Base-by-base conservation (phyloP, 257 asterid species). In the Jacaranda mimosifolia region DNA sequence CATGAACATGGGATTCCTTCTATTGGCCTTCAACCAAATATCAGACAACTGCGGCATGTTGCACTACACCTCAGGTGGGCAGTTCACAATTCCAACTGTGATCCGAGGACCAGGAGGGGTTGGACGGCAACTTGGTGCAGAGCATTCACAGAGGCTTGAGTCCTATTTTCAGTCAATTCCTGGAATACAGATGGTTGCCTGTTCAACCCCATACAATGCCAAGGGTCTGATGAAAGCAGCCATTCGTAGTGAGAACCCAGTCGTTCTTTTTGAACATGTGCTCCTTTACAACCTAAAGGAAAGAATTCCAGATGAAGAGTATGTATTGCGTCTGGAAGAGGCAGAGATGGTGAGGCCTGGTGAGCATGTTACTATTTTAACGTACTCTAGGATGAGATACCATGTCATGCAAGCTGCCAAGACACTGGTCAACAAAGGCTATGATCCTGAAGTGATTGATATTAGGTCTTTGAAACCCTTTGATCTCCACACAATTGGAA, bases 301-400 rank as follows among this genome's bases (percentile, higher is more conserved):
- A 73, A 87, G 80, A 78, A 87, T 87, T 70, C 91, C 91, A 3
- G 89, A 87, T 67, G 91, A 87, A 57, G 91, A 87, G 68, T 87
- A 87, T 45, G 81, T 87, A 11, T 53, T 82, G 66, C 78, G 83
- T n/a, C 78, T 87, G 57, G 91, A 87, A 81, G 91, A 87, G 78
- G 91, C 91, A 5, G 91, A 87, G 79, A 85, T 87, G 89, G 91
- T 87, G 80, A 80, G 91, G 81, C 91, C 91, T 4, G 91, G 91
- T 15, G 84, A 82, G 68, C 86, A 85, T 38, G 76, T 87, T 7
- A 87, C 91, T 0, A 85, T 87, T 36, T 80, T 87, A 45, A 87
- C 91, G 32, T 87, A 87, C 64, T 87, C 91, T 14, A 59, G 91
- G 77, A 87, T 87, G 91, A 83, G 91, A 77, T 87, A 87, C 87